Evolutionary conservation across 495 filamentous ascomycete genomes (phyloP), one percentile per base, ranked within the genome.

Genomic region (Recurvomyces mirabilis): DNA sequence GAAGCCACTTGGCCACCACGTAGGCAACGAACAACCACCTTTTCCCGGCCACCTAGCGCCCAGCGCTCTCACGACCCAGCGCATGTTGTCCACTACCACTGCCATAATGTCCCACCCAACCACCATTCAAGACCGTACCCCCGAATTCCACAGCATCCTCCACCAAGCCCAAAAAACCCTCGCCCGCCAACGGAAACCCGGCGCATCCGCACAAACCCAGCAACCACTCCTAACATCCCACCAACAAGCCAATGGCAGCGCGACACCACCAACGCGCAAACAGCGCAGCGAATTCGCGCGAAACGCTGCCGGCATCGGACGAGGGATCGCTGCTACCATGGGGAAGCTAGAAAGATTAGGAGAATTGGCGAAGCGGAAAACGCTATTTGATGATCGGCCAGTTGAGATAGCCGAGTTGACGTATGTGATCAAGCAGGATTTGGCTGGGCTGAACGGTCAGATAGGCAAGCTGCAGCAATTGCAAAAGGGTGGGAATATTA

Each of bases 401-500:
- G 82, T 94, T 28, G 91, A 98, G 63, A 95, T 98, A 65, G 87
- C 87, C 60, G 87, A 96, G 56, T 77, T 96, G 62, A 91, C 87
- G 9, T 93, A 84, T 55, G 78, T 93, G 60, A 95, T 98, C 66
- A 96, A 96, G 64, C 91, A 96, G 71, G 93, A 96, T 57, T 75
- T 96, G 20, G 84, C 87, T 0, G 78, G 82, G 10, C 65, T 98
- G 44, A 95, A 94, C 62, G 72, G 81, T 46, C 79, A 89, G 59
- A 96, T 98, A 57, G 78, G 80, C 34, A 71, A 68, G 15, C 65
- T 98, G 29, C 85, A 94, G 59, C 65, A 75, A 2, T 72, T 95
- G 15, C 78, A 75, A 0, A 67, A 73, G 24, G 66, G 73, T 19
- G 81, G 89, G 49, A 78, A 83, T 2, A 31, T 23, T 13, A 19